A percentile compares a stretch with the other conserved stretches of the same genome.
Evolutionary conservation across 306 rosid species (phyloP).

Genomic region (Rosa rugosa): DNA sequence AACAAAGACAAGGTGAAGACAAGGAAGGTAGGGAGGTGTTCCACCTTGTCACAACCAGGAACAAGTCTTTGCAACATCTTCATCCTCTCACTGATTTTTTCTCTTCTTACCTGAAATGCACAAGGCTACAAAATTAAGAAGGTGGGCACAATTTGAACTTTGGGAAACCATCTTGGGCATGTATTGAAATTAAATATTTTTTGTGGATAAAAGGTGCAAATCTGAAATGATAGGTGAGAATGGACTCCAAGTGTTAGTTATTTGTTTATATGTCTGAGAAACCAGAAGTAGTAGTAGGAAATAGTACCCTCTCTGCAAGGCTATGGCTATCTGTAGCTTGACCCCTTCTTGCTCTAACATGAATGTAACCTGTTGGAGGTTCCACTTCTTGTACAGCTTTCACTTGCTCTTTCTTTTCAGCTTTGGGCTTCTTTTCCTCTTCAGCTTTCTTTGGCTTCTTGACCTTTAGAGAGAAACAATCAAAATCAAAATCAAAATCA

Average conservation of each 20-base stretch:
- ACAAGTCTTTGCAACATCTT: conserved; percentile 79
- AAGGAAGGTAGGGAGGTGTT: conserved; percentile 15
- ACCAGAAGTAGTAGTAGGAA: conserved; percentile 3
- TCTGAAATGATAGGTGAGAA: neutral
- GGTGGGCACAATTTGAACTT: conserved; percentile 12
- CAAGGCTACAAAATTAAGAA: conserved; percentile 29
- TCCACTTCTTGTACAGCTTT: conserved; percentile 41
- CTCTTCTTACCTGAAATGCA: conserved; percentile 77
- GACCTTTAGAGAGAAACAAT: conserved; percentile 15
- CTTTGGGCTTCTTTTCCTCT: conserved; percentile 31
- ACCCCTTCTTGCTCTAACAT: conserved; percentile 97
- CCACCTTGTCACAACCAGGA: conserved; percentile 95
- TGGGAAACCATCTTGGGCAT: conserved; percentile 11
- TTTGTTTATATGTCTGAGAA: neutral
- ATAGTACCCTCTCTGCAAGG: conserved; percentile 91
- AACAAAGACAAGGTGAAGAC: conserved; percentile 28
- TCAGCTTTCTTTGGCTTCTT: conserved; percentile 57
- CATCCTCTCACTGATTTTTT: conserved; percentile 96
- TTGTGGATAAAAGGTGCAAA: conserved; percentile 13
- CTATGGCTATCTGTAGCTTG: conserved; percentile 99
- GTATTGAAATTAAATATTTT: conserved; percentile 6
- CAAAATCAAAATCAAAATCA: conserved; percentile 1
- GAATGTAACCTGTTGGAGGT: conserved; percentile 74
- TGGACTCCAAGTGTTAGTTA: neutral
- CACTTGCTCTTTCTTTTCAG: conserved; percentile 40